Conservation (phyloP, 2,329 filamentous ascomycete species). For the Epichloe hybrida region DNA sequence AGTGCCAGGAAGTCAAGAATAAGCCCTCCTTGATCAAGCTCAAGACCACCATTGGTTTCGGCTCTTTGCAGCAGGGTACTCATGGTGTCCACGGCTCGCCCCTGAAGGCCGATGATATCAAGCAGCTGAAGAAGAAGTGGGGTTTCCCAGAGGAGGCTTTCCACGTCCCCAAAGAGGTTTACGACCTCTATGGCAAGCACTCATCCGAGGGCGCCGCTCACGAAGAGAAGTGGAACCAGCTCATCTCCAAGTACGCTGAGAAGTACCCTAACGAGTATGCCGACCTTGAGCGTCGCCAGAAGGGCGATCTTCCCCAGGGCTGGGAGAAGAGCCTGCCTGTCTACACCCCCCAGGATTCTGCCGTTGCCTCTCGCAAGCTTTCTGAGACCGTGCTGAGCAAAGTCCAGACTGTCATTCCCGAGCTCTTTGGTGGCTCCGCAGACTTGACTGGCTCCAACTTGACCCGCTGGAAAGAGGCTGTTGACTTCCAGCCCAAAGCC, state of each 20-base stretch:
- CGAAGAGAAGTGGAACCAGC: slow-evolving; percentile 91
- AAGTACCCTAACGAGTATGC: slow-evolving; percentile 66
- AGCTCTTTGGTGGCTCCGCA: slow-evolving; percentile 89
- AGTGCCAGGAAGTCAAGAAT: slow-evolving; percentile 77
- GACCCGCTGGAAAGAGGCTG: slow-evolving; percentile 92
- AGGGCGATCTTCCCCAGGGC: slow-evolving; percentile 76
- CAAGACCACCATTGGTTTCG: slow-evolving; percentile 93
- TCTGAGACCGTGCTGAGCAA: slow-evolving; percentile 88
- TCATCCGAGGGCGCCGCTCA: slow-evolving; percentile 72
- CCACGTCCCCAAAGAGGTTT: slow-evolving; percentile 85
- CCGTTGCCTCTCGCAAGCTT: slow-evolving; percentile 87
- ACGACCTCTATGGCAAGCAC: slow-evolving; percentile 79
- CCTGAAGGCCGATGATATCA: slow-evolving; percentile 86
- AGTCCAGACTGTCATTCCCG: slow-evolving; percentile 70
- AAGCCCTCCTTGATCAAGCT: slow-evolving; percentile 97
- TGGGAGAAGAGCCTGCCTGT: slow-evolving; percentile 91
- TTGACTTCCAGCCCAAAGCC: slow-evolving; percentile 90
- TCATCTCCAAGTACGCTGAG: slow-evolving; percentile 73
- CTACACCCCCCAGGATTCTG: slow-evolving; percentile 73
- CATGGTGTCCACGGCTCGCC: slow-evolving; percentile 93
- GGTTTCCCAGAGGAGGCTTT: slow-evolving; percentile 92
- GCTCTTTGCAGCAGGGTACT: slow-evolving; percentile 85
- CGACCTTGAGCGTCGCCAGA: slow-evolving; percentile 70
- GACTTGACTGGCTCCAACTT: slow-evolving; percentile 98
- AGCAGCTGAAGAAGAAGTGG: slow-evolving; percentile 87